These are phyloP conservation scores for Penicillium dipodomyicola DNA, from an alignment of 495 filamentous ascomycete genomes.

Conservation along the genomic window DNA sequence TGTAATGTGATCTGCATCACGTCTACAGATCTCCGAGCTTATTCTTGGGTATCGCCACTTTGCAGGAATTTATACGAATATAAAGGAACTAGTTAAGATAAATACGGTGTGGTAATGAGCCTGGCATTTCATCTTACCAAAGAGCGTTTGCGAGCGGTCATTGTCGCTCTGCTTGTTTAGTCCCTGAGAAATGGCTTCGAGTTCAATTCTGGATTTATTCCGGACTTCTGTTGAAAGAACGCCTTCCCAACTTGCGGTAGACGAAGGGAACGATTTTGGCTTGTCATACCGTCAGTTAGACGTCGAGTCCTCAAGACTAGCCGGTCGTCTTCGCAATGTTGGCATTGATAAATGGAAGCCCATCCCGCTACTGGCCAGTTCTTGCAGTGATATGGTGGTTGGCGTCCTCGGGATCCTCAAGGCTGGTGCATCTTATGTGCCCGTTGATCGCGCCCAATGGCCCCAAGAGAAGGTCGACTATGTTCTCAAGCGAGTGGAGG, in stretches of 20 bases:
- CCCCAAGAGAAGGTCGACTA: constrained; percentile 18
- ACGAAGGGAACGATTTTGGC: background rate
- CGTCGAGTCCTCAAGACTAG: background rate
- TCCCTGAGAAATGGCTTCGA: background rate
- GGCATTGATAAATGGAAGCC: background rate
- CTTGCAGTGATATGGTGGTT: constrained; percentile 18
- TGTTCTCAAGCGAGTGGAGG: constrained; percentile 5
- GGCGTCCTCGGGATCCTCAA: constrained; percentile 19
- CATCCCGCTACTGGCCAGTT: constrained; percentile 2
- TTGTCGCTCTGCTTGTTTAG: background rate
- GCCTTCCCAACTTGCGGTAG: background rate
- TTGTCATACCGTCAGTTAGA: constrained; percentile 4
- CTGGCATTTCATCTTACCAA: background rate
- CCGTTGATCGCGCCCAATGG: constrained; percentile 28
- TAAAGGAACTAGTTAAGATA: background rate
- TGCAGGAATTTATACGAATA: background rate
- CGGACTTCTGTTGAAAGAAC: background rate
- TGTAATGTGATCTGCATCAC: background rate
- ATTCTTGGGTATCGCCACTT: background rate
- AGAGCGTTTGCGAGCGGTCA: background rate
- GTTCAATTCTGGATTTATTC: background rate
- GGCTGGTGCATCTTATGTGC: constrained; percentile 27
- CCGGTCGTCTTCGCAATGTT: background rate
- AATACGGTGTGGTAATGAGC: background rate
- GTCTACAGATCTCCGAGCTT: background rate